phyloP scores from a whole-genome alignment of 23 red algal species.

The Gracilaria gracilis region DNA sequence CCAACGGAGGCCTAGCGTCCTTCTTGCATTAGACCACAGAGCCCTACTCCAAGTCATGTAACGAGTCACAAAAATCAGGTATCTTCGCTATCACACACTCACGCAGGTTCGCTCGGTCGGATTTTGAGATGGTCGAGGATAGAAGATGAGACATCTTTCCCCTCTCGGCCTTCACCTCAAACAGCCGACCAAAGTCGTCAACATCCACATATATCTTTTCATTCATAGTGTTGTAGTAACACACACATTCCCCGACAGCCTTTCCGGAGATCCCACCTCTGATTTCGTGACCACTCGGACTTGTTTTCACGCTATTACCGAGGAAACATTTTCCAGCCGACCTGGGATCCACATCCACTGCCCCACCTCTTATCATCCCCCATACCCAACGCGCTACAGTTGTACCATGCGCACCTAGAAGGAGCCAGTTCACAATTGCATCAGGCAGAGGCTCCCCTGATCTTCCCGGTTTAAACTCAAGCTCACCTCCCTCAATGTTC shows the following conservation, averaged over 20 bases:
- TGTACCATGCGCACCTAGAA: neutral
- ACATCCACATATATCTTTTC: neutral
- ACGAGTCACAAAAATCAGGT: neutral
- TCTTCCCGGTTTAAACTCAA: neutral
- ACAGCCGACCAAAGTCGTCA: neutral
- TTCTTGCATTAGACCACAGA: too few species aligned
- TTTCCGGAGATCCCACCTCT: neutral
- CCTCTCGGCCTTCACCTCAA: neutral
- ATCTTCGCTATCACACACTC: neutral
- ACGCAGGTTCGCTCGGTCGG: neutral
- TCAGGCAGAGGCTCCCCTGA: neutral
- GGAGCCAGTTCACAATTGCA: neutral
- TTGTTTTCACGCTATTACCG: neutral
- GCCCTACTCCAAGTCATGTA: neutral
- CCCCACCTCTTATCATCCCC: neutral
- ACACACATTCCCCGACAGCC: slow-evolving; percentile 3
- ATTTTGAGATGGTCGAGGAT: neutral
- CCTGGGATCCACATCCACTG: neutral
- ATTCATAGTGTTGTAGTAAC: neutral
- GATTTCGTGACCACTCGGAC: neutral
- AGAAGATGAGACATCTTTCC: neutral
- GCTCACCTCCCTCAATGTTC: neutral
- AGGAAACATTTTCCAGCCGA: neutral
- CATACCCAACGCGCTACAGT: slow-evolving; percentile 2
- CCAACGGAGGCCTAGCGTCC: too few species aligned